Evolutionary conservation across 75 land plant species (phyloP).

Genomic region (Sequoiadendron giganteum): DNA sequence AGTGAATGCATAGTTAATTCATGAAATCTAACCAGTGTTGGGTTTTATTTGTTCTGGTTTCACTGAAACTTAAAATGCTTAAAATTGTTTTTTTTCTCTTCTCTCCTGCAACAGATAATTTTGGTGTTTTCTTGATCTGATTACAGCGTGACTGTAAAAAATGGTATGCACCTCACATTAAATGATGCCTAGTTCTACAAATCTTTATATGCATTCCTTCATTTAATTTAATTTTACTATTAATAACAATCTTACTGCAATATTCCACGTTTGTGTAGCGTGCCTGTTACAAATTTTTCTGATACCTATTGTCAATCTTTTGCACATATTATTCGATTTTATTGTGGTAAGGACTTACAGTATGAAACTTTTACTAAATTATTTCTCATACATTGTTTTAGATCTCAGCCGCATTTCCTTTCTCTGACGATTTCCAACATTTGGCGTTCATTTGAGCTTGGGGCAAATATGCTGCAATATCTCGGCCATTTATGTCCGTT

Average conservation of each 20-base stretch:
- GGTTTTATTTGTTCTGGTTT: too few relatives aligned
- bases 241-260: not conserved
- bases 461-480: not conserved
- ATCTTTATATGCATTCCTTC: not conserved
- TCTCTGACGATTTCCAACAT: not conserved
- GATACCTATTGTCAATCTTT: conserved; percentile 61
- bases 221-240: not conserved
- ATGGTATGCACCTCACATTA: not conserved
- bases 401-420: not conserved
- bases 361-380: too few relatives aligned
- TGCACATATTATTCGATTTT: conserved; percentile 53
- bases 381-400: not conserved
- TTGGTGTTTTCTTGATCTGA: not conserved
- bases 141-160: too few relatives aligned
- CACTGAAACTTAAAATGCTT: too few relatives aligned
- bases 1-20: too few relatives aligned
- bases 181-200: not conserved
- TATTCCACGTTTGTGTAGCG: conserved; percentile 59
- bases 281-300: conserved; percentile 70
- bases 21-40: too few relatives aligned
- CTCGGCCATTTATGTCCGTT: too few relatives aligned
- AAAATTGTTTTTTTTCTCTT: too few relatives aligned
- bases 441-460: not conserved
- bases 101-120: not conserved
- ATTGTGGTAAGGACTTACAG: conserved; percentile 36